A percentile compares a stretch with the other conserved stretches of the same genome.
phyloP scores from a whole-genome alignment of 148 eudicot species.

The Nyssa sinensis region DNA sequence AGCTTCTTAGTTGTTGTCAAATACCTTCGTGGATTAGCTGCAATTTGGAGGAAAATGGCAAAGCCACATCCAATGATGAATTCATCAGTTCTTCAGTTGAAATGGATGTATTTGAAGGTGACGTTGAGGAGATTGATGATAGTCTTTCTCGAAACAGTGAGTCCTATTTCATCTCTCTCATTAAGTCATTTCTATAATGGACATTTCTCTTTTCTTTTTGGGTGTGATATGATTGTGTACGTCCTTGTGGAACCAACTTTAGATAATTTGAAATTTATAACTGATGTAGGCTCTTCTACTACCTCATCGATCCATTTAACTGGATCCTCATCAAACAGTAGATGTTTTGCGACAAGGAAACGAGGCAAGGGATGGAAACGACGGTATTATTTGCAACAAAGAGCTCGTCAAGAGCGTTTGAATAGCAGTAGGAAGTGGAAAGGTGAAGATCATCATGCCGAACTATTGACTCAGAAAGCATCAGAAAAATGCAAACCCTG shows the following conservation, averaged over 20 bases:
- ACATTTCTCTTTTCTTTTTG: constrained; percentile 3
- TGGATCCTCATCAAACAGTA: constrained; percentile 56
- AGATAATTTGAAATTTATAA: background rate
- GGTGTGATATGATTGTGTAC: background rate
- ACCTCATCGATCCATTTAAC: constrained; percentile 41
- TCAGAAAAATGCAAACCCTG: constrained; percentile 44
- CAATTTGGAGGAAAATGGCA: constrained; percentile 76
- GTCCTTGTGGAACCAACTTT: background rate
- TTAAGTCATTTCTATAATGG: background rate
- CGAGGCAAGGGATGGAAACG: constrained; percentile 74
- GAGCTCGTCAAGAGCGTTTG: constrained; percentile 81
- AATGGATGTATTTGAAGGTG: constrained; percentile 84
- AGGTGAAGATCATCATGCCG: constrained; percentile 39
- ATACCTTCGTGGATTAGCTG: constrained; percentile 86
- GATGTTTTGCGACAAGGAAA: constrained; percentile 50
- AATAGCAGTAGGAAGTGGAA: constrained; percentile 72
- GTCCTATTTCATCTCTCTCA: constrained; percentile 8
- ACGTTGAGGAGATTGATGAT: constrained; percentile 37
- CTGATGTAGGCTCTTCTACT: constrained; percentile 43
- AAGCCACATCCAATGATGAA: constrained; percentile 48
- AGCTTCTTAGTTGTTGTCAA: constrained; percentile 55
- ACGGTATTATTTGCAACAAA: constrained; percentile 65
- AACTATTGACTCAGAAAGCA: constrained; percentile 30
- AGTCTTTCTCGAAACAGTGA: constrained; percentile 42
- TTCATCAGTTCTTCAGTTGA: constrained; percentile 56